phyloP scores from a whole-genome alignment of 2,329 filamentous ascomycete genomes.

The Aspergillus uvarum region DNA sequence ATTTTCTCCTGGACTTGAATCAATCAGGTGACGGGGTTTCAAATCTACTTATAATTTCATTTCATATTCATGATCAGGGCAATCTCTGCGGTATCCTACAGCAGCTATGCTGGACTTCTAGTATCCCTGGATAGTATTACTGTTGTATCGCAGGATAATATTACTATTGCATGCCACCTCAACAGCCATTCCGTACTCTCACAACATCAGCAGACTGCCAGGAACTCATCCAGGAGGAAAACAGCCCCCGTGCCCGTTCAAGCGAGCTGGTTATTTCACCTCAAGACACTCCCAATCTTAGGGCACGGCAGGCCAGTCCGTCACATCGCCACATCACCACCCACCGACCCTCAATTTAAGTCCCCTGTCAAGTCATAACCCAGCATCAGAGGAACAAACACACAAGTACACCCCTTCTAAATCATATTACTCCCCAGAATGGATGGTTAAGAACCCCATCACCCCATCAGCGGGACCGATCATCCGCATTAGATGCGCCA shows the following conservation, averaged over 20 bases:
- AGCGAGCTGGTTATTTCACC: too few species aligned
- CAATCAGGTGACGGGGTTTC: neutral
- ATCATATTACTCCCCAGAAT: neutral
- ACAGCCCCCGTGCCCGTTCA: too few species aligned
- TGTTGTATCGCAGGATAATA: too few species aligned
- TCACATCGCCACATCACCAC: neutral
- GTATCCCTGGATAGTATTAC: too few species aligned
- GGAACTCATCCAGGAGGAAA: too few species aligned
- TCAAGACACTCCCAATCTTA: too few species aligned
- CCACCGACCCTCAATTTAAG: neutral
- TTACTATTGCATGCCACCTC: too few species aligned
- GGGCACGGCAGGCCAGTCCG: neutral
- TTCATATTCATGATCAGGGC: neutral
- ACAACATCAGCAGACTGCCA: too few species aligned
- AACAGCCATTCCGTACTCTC: too few species aligned
- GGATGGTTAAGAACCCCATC: neutral
- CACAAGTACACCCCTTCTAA: too few species aligned
- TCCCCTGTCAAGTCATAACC: too few species aligned
- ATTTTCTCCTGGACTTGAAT: neutral
- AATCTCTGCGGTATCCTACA: neutral
- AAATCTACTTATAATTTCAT: neutral
- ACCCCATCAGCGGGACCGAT: constrained; percentile 14
- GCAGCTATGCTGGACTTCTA: neutral
- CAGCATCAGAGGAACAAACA: too few species aligned
- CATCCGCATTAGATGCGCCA: constrained; percentile 6